Conservation (phyloP, 768 basidiomycete genomes). For the Kondoa malvinella region DNA sequence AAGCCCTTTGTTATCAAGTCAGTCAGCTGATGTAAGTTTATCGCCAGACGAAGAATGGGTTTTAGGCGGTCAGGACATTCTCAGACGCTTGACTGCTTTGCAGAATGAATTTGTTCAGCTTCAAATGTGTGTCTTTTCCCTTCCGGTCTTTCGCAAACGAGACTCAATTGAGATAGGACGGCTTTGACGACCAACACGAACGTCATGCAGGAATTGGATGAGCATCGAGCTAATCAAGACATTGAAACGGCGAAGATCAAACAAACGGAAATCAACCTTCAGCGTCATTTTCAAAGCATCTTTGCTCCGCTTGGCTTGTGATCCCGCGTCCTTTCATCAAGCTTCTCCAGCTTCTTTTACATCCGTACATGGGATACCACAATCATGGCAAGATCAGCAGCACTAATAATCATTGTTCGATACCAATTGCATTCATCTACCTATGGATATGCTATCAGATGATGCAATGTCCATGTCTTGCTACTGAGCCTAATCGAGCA, state of each 20-base stretch:
- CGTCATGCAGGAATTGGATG: not conserved
- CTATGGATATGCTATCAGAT: too few relatives aligned
- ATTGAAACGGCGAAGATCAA: not conserved
- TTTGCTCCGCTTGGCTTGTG: not conserved
- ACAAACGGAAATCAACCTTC: not conserved
- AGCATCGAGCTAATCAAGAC: not conserved
- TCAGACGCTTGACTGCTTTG: not conserved
- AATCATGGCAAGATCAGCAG: too few relatives aligned
- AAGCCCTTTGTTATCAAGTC: not conserved
- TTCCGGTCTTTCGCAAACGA: not conserved
- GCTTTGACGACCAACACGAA: not conserved
- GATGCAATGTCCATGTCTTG: too few relatives aligned
- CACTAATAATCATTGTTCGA: too few relatives aligned
- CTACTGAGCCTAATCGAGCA: too few relatives aligned
- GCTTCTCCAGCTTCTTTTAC: not conserved
- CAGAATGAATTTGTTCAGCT: constrained; percentile 1
- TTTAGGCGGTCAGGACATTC: not conserved
- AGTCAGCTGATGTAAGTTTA: not conserved
- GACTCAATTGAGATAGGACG: not conserved
- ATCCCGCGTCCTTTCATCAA: not conserved
- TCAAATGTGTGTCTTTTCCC: not conserved
- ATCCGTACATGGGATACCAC: not conserved
- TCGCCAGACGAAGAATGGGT: not conserved
- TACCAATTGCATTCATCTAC: too few relatives aligned
- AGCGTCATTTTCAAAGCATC: not conserved